Evolutionary conservation across 768 basidiomycete species (phyloP).

Genomic region (Termitomyces bulborhizus): DNA sequence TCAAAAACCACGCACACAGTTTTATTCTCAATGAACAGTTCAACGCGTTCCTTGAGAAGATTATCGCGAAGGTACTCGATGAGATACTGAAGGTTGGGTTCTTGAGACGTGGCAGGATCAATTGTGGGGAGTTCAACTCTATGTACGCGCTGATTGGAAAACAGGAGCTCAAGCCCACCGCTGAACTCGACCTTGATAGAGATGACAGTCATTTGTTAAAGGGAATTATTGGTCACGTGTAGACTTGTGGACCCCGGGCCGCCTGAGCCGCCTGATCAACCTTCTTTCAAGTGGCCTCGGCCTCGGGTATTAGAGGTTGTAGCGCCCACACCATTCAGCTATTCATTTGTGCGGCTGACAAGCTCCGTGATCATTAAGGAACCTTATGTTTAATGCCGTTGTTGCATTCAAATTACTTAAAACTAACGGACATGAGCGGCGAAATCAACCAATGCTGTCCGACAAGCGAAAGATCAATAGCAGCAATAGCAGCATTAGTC

Average conservation of each 20-base stretch:
- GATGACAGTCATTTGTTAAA: slow-evolving; percentile 17
- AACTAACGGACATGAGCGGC: neutral
- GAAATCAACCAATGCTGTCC: neutral
- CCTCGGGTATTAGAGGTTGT: no score
- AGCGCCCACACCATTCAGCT: no score
- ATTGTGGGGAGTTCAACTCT: slow-evolving; percentile 44
- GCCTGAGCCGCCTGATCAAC: no score
- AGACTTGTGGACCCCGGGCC: neutral
- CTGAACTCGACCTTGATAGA: slow-evolving; percentile 68
- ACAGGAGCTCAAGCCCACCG: slow-evolving; percentile 84
- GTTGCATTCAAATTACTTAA: neutral
- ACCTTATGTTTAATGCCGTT: neutral
- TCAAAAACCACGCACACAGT: slow-evolving; percentile 61
- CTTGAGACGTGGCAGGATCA: slow-evolving; percentile 9
- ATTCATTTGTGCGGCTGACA: neutral
- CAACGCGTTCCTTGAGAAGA: slow-evolving; percentile 76
- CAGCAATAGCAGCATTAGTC: slow-evolving; percentile 4
- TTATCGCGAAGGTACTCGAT: slow-evolving; percentile 74
- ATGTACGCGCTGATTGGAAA: slow-evolving; percentile 63
- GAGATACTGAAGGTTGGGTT: slow-evolving; percentile 64
- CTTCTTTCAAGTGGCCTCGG: no score
- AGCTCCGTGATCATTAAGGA: neutral
- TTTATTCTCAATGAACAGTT: slow-evolving; percentile 82
- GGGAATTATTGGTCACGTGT: slow-evolving; percentile 2
- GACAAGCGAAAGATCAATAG: neutral